Evolutionary conservation across 2,329 filamentous ascomycete species (phyloP).

Genomic region (Hypoxylon sp.): DNA sequence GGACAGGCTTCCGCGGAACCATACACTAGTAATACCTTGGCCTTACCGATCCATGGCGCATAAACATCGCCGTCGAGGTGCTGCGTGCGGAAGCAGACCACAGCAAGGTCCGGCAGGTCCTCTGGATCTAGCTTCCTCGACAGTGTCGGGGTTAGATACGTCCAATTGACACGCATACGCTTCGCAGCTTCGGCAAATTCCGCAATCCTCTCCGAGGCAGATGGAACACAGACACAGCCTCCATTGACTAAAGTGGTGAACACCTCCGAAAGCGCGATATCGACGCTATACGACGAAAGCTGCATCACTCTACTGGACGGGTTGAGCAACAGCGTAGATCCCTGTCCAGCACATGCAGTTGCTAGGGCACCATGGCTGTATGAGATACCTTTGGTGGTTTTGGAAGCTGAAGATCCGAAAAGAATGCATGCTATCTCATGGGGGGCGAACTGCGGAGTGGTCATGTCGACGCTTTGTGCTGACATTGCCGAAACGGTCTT

Average conservation of each 20-base stretch:
- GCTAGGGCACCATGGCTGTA: conserved; percentile 71
- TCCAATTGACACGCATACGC: conserved; percentile 57
- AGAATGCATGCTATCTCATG: conserved; percentile 70
- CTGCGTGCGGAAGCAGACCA: conserved; percentile 57
- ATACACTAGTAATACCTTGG: conserved; percentile 63
- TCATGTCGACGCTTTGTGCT: conserved; percentile 47
- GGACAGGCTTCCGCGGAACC: conserved; percentile 65
- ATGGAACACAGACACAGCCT: conserved; percentile 64
- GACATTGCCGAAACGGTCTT: conserved; percentile 54
- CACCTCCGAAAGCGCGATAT: conserved; percentile 65
- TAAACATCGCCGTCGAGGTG: conserved; percentile 64
- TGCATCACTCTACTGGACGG: conserved; percentile 67
- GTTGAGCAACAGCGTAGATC: conserved; percentile 61
- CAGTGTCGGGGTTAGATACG: conserved; percentile 64
- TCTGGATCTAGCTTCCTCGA: conserved; percentile 52
- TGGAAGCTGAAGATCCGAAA: conserved; percentile 68
- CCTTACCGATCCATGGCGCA: conserved; percentile 59
- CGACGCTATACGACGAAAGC: conserved; percentile 67
- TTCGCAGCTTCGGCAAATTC: conserved; percentile 57
- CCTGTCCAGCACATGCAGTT: conserved; percentile 65
- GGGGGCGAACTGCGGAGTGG: conserved; percentile 52
- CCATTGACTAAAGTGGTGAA: conserved; percentile 64
- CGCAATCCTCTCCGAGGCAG: conserved; percentile 56
- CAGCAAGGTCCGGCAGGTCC: conserved; percentile 45
- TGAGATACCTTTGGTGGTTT: conserved; percentile 69